These are phyloP conservation scores for Penicillium canariense DNA, from an alignment of 495 filamentous ascomycete species.

Conservation along the genomic window DNA sequence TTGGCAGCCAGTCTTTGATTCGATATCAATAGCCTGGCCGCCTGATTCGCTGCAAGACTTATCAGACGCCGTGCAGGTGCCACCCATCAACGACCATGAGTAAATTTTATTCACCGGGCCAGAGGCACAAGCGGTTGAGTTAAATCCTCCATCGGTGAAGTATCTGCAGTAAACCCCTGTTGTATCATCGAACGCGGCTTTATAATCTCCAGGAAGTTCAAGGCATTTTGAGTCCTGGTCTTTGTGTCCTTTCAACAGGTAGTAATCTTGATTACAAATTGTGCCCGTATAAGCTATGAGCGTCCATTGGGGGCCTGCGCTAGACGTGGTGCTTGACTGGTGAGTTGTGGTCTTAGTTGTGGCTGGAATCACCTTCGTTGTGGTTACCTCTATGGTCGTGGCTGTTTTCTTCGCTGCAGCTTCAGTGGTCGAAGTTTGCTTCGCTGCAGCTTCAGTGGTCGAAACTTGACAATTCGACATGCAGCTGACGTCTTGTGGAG, in stretches of 20 bases:
- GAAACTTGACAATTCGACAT: not conserved
- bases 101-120: not conserved
- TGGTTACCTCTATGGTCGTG: not conserved
- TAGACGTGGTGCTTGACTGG: not conserved
- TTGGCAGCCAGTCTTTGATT: not conserved
- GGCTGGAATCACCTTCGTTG: not conserved
- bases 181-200: not conserved
- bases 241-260: constrained; percentile 1
- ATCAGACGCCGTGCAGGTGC: not conserved
- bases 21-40: not conserved
- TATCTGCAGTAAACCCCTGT: constrained; percentile 1
- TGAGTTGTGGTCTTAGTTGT: not conserved
- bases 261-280: constrained; percentile 2
- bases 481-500: not conserved
- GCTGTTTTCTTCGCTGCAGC: not conserved
- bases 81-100: not conserved
- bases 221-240: not conserved
- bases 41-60: not conserved
- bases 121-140: not conserved
- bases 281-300: not conserved
- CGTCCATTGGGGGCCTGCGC: not conserved
- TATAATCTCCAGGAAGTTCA: not conserved
- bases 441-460: not conserved
- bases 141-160: constrained; percentile 4
- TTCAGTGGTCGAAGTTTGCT: not conserved